Evolutionary conservation across 805 yeast species (phyloP), one percentile per base, ranked within the genome.

Genomic region (Komagataella mondaviorum): DNA sequence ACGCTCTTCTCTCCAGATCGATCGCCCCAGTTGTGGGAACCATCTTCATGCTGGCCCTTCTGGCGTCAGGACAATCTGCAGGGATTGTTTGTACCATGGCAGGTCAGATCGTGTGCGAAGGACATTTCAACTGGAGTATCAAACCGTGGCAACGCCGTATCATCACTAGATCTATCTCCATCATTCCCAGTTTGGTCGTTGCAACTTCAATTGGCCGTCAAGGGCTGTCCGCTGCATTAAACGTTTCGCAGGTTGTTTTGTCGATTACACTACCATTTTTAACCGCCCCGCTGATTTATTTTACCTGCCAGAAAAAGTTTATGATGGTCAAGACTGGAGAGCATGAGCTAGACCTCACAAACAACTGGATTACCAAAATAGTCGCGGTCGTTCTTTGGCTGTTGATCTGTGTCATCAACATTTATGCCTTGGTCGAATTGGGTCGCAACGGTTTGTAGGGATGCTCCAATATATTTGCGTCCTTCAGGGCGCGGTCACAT

Each of bases 61-160:
- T 88, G 45, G 73, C 83, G 55, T 80, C 88, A 54, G 96, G 95
- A 6, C 86, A 83, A 58, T 80, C 88, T 50, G 93, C 96, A 0
- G 93, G 95, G 45, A 80, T 88, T 49, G 90, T 88, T 2, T 88
- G 95, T 61, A 88, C 96, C 0, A 83, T 88, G 61, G 88, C 93
- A 0, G 95, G 96, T 8, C 95, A 88, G 63, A 84, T 88, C 59
- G 95, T 88, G 1, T 76, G 85, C 58, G 96, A 88, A 63, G 96
- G 96, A 1, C 91, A 85, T 62, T 71, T 88, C 49, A 76, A 80
- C 50, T 87, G 96, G 95, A 80, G 74, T 3, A 60, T 84, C 46
- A 73, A 70, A 55, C 96, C 96, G 6, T 88, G 96, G 96, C 59
- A 82, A 51, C 76, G 95, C 62, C 72, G 96, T 56, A 61, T 88